Evolutionary conservation across 2,329 filamentous ascomycete genomes (phyloP), one percentile per base, ranked within the genome.

Genomic region (Aureobasidium subglaciale): DNA sequence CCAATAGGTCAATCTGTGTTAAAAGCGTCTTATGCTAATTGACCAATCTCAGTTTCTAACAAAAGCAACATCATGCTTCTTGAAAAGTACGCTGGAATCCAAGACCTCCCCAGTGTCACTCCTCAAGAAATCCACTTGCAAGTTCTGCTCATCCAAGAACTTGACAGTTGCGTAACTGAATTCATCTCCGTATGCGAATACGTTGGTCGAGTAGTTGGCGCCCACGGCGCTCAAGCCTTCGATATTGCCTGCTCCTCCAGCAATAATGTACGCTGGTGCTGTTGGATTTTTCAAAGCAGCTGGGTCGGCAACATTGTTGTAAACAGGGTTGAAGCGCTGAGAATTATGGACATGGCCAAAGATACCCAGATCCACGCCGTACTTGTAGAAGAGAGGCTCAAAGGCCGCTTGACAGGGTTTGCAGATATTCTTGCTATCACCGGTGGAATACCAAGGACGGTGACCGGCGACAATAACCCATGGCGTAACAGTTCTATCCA

Each of bases 291-390:
- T 68, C 61, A 79, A 70, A 1, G 64, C 60, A 56, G 77, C 59
- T 59, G 78, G 7, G 63, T 81, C 64, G 1, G 57, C 60, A 10
- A 56, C 56, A 7, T 55, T 48, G 38, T 66, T 62, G 57, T 62
- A 61, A 8, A 69, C 40, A 18, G 68, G 77, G 63, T 70, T 58
- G 60, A 81, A 79, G 1, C 80, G 74, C 67, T 83, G 78, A 24
- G 77, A 75, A 66, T 80, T 81, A 66, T 83, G 80, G 13, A 80
- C 77, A 62, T 83, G 80, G 2, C 80, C 80, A 59, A 81, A 80
- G 6, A 83, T 68, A 24, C 67, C 79, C 4, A 82, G 65, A 59
- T 83, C 80, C 18, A 83, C 80, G 25, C 78, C 79, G 63, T 82
- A 80, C 50, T 73, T 71, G 66, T 80, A 79, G 6, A 83, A 65